These are phyloP conservation scores for Alectoria sarmentosa DNA, from an alignment of 495 filamentous ascomycete species.

Conservation along the genomic window DNA sequence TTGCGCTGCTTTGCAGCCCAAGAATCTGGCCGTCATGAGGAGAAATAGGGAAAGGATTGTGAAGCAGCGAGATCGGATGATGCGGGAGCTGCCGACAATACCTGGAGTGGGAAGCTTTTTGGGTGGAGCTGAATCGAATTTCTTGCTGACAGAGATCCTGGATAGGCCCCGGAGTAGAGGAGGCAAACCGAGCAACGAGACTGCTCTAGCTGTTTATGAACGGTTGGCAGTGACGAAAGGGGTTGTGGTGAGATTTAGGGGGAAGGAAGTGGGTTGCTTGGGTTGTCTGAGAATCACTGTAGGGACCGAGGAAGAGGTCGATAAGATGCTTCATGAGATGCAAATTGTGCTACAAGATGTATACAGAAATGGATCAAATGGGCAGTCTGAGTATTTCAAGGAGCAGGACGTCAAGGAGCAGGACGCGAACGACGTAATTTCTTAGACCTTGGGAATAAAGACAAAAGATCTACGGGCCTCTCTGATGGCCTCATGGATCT, in stretches of 20 bases:
- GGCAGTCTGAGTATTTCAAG: slow-evolving; percentile 27
- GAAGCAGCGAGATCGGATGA: slow-evolving; percentile 65
- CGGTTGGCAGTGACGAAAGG: slow-evolving; percentile 76
- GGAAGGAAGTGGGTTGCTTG: slow-evolving; percentile 81
- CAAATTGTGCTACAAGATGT: slow-evolving; percentile 50
- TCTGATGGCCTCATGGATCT: no score
- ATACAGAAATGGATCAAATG: slow-evolving; percentile 25
- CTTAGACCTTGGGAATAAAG: no score
- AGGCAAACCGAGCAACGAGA: slow-evolving; percentile 68
- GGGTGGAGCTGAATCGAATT: slow-evolving; percentile 79
- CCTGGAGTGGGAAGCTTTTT: slow-evolving; percentile 72
- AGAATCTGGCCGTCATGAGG: slow-evolving; percentile 65
- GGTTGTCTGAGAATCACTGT: slow-evolving; percentile 90
- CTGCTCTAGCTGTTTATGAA: slow-evolving; percentile 74
- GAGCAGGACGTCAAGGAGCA: slow-evolving; percentile 27
- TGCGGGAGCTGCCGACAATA: slow-evolving; percentile 66
- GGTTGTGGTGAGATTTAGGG: slow-evolving; percentile 88
- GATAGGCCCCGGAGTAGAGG: slow-evolving; percentile 47
- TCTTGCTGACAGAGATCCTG: slow-evolving; percentile 82
- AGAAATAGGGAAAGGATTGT: slow-evolving; percentile 60
- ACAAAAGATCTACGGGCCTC: no score
- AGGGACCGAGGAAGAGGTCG: slow-evolving; percentile 81
- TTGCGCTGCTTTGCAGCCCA: slow-evolving; percentile 54
- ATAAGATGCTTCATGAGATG: slow-evolving; percentile 64
- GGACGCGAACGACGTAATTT: slow-evolving; percentile 29